Evolutionary conservation across 352 stramenopile genomes (phyloP), one percentile per base, ranked within the genome.

Genomic region (Pythium coloratum): DNA sequence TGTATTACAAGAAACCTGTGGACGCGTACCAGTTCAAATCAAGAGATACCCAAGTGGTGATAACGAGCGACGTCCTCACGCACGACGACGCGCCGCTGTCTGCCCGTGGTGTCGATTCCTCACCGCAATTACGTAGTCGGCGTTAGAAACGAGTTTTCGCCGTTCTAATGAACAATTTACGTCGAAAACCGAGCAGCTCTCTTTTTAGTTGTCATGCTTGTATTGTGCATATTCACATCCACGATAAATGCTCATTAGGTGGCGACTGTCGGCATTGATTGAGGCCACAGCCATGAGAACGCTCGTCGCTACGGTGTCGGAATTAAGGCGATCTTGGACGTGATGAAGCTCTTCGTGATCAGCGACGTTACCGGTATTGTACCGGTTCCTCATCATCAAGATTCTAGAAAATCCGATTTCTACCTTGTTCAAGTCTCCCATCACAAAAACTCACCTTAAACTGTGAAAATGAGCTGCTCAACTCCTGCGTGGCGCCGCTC

Each of bases 351-450:
- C 24, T 44, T 58, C 51, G 32, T 28, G 28, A 44, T 44, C 51
- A 58, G 12, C 51, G 26, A 33, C 46, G 7, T 33, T 65, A 67
- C 54, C 62, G 62, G 53, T 62, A 40, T 9, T 1, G 32, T 60
- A 59, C 34, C 44, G 55, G 36, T 66, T 44, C 13, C 47, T 5
- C 30, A n/a, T 44, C 38, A 9, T 59, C 47, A 59, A 64, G 36
- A 20, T 74, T 74, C 62, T 74, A 74, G 67, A 70, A 72, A 65
- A 40, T 46, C 5, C 13, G 13, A 14, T 33, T 26, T 10, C 14
- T 20, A 66, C 62, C 67, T 61, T 70, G 9, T 74, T 70, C 57
- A 12, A 4, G 2, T 33, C 14, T 34, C 2, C 40, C 3, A 42
- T 13, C 38, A 18, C n/a, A 5, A 6, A 14, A 32, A 51, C 55